Evolutionary conservation across 768 basidiomycete species (phyloP), one percentile per base, ranked within the genome.

Genomic region (Clitopilus passeckerianus): DNA sequence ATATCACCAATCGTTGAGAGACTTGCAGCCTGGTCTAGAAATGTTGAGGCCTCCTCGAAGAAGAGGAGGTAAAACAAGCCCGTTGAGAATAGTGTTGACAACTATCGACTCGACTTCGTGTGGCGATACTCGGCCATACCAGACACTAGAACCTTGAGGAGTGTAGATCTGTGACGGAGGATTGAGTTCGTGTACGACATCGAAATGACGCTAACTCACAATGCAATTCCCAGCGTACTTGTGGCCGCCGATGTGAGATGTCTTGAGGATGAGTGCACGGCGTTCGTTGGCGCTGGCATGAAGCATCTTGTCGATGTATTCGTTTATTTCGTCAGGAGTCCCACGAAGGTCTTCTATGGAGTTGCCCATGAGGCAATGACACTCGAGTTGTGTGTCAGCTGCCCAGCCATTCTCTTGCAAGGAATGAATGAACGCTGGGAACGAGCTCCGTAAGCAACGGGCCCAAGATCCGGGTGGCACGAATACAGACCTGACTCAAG

Each of bases 121-220:
- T 7, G 95, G 87, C 23, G 90, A 89, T 6, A 97, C 94, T 23
- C 96, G 87, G 20, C 96, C 96, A 66, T 98, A 98, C 88, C 94
- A 98, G 27, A 98, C 81, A 37, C 87, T 86, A 22, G 90, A 83
- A 20, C 95, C 95, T 59, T 86, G 82, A 0, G 95, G 94, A 52
- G 86, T 91, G 72, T 92, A 88, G 67, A 98, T 91, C 90, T 95
- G 66, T 9, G 44, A 52, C 41, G 44, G 37, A 60, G 41, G 33
- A 60, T 57, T 61, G 50, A 22, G 15, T 44, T 18, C 34, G 43
- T 43, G 44, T n/a, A 54, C 23, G 58, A 53, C 54, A 43, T 24
- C 56, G 56, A n/a, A 43, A 55, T 18, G 61, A 60, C 16, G 5
- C 56, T 15, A 41, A 84, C 93, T 66, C 70, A 94, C 94, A 60